Conservation (phyloP, 129 eudicot genomes). For the Calendula officinalis region DNA sequence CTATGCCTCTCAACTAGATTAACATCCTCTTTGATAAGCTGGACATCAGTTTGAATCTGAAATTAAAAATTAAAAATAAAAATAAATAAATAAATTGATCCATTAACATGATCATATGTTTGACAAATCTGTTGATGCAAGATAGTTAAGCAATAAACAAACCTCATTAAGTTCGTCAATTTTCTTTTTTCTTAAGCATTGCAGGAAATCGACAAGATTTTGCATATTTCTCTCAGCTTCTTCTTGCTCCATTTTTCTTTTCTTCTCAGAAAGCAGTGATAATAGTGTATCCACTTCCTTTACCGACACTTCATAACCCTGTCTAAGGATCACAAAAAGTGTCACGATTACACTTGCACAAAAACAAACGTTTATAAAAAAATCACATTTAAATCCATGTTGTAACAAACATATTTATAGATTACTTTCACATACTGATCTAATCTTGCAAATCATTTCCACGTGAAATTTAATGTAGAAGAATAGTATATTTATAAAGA, state of each 20-base stretch:
- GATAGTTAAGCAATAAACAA: constrained; percentile 18
- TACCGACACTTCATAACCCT: constrained; percentile 91
- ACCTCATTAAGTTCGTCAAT: constrained; percentile 91
- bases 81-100: background rate
- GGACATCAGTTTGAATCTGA: constrained; percentile 68
- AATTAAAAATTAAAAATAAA: too few species aligned
- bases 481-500: too few species aligned
- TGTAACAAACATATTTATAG: too few species aligned
- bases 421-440: too few species aligned
- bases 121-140: constrained; percentile 3
- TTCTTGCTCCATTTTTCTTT: constrained; percentile 92
- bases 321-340: constrained; percentile 47
- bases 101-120: background rate
- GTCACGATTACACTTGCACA: constrained; percentile 30
- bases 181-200: constrained; percentile 65
- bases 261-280: constrained; percentile 75
- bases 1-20: constrained; percentile 63
- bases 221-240: constrained; percentile 90
- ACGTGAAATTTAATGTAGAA: too few species aligned
- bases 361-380: too few species aligned
- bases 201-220: constrained; percentile 69
- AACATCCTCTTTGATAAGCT: constrained; percentile 63
- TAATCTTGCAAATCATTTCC: too few species aligned
- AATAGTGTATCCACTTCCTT: constrained; percentile 76
- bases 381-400: too few species aligned